phyloP scores from a whole-genome alignment of 2,329 filamentous ascomycete species.

The Fusarium temperatum region DNA sequence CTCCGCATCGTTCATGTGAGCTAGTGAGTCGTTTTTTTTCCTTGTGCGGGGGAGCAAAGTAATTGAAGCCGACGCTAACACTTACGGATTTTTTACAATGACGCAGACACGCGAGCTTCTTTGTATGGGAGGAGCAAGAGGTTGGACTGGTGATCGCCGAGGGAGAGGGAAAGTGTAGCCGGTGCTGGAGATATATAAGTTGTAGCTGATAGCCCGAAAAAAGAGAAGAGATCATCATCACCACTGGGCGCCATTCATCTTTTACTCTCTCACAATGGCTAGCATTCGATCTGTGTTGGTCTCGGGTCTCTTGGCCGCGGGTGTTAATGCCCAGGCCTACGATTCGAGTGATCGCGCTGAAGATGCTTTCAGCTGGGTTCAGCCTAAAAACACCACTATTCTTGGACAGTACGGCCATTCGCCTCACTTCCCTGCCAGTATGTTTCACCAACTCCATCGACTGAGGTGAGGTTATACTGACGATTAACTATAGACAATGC shows the following conservation, averaged over 20 bases:
- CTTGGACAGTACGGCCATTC: conserved; percentile 52
- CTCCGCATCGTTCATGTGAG: conserved; percentile 12
- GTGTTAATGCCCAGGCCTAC: conserved; percentile 42
- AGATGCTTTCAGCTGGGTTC: conserved; percentile 51
- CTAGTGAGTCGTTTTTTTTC: neutral
- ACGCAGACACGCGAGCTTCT: conserved; percentile 13
- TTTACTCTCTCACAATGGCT: conserved; percentile 28
- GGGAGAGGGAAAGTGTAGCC: neutral
- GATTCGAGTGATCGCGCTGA: conserved; percentile 33
- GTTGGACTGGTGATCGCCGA: neutral
- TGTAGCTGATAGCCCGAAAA: neutral
- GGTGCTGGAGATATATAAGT: conserved; percentile 25
- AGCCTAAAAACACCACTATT: conserved; percentile 53
- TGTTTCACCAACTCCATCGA: conserved; percentile 24
- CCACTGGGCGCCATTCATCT: neutral
- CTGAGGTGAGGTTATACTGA: conserved; percentile 1
- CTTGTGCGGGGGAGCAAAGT: neutral
- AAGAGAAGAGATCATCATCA: conserved; percentile 13
- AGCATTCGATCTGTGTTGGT: conserved; percentile 48
- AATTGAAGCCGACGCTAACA: neutral
- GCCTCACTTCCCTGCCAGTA: conserved; percentile 50
- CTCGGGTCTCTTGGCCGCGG: conserved; percentile 45
- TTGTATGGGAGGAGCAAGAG: neutral
- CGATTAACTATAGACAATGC: conserved; percentile 43
- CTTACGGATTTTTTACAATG: conserved; percentile 10